phyloP scores from a whole-genome alignment of 345 rosid species.

The Psidium friedrichsthalianum region DNA sequence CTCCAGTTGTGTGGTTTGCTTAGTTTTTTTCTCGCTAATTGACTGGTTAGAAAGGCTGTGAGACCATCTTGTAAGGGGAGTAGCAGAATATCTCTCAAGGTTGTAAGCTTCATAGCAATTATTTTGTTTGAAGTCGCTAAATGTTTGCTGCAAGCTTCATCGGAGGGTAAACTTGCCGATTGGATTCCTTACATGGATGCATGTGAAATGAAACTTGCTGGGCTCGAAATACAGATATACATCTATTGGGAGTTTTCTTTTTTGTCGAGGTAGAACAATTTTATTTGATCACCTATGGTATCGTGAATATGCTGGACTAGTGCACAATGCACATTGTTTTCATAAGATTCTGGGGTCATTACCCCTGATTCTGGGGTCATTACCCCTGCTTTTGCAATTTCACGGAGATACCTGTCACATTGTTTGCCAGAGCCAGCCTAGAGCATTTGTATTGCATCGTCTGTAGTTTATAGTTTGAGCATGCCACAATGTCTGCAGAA shows the following conservation, averaged over 20 bases:
- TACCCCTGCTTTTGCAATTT: background rate
- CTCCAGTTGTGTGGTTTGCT: background rate
- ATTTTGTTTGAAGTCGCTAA: background rate
- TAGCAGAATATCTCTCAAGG: background rate
- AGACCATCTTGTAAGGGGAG: background rate
- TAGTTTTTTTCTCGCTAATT: background rate
- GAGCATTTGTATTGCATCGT: background rate
- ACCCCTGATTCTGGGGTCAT: background rate
- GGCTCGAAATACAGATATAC: background rate
- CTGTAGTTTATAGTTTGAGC: background rate
- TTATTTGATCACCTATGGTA: background rate
- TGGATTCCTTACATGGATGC: background rate
- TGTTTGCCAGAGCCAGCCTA: background rate
- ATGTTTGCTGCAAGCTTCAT: background rate
- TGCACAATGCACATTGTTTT: background rate
- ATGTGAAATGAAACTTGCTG: background rate
- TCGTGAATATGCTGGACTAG: background rate
- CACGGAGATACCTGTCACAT: background rate
- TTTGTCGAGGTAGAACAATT: background rate
- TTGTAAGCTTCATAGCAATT: background rate
- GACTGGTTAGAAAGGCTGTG: background rate
- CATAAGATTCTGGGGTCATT: background rate
- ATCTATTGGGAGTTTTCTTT: background rate
- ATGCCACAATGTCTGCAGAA: background rate
- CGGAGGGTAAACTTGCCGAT: background rate